These are phyloP conservation scores for Amanita thiersii DNA, from an alignment of 768 basidiomycete species.

Conservation along the genomic window DNA sequence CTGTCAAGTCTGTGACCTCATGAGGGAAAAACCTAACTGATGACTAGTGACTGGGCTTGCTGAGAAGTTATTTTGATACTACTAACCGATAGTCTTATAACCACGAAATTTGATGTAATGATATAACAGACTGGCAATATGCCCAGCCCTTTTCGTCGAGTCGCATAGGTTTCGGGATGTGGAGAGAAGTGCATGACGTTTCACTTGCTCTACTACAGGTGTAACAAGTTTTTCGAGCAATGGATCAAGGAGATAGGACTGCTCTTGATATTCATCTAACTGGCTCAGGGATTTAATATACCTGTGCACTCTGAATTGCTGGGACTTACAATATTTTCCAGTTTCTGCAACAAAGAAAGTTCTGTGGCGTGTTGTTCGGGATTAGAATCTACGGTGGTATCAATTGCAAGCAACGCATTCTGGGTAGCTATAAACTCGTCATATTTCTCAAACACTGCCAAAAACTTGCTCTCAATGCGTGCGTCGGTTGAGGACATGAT, in stretches of 20 bases:
- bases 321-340: slow-evolving; percentile 46
- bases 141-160: background rate
- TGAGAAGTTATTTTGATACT: background rate
- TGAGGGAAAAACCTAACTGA: slow-evolving; percentile 93
- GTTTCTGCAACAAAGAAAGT: slow-evolving; percentile 27
- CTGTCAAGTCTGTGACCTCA: slow-evolving; percentile 72
- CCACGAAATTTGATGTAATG: slow-evolving; percentile 83
- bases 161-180: background rate
- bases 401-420: slow-evolving; percentile 36
- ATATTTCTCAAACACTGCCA: slow-evolving; percentile 52
- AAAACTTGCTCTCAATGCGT: slow-evolving; percentile 32
- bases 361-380: slow-evolving; percentile 37
- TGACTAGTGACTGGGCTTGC: slow-evolving; percentile 11
- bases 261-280: slow-evolving; percentile 90
- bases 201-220: slow-evolving; percentile 64
- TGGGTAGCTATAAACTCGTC: slow-evolving; percentile 54
- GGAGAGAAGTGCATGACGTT: slow-evolving; percentile 35
- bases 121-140: slow-evolving; percentile 47
- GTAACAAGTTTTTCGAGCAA: slow-evolving; percentile 70
- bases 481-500: slow-evolving; percentile 20
- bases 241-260: slow-evolving; percentile 88
- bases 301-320: background rate
- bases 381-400: slow-evolving; percentile 35
- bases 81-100: slow-evolving; percentile 84
- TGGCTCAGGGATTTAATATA: slow-evolving; percentile 19